Base-by-base conservation (phyloP, 306 rosid genomes). In the Cucurbita ficifolia region DNA sequence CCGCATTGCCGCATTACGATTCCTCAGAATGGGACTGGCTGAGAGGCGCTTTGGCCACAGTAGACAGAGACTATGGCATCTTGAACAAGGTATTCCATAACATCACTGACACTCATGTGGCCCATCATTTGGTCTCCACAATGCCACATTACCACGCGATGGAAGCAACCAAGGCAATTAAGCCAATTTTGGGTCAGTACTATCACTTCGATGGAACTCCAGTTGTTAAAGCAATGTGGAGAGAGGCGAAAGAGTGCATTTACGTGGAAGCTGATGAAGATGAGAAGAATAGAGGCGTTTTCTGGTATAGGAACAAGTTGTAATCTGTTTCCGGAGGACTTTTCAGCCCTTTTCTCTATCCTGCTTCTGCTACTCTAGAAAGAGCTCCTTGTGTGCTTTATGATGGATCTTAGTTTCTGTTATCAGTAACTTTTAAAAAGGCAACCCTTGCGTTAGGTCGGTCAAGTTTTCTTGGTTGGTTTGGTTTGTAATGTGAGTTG, bases 1-100 rank as follows among this genome's bases (percentile, higher is more conserved):
- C 95, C 2, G 79, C 98, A 6, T 78, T 94, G 84, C 98, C 98
- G 0, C 98, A 89, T 65, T 94, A 94, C 48, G 91, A 89, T 77
- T 79, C 92, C 5, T 83, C 91, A 0, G 98, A 94, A 79, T 94
- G 98, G 98, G 95, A 90, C 78, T 94, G 98, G 98, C 49, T 94
- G 46, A 88, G 88, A 73, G 97, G 98, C 78, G 98, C 98, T 8
- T 73, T 94, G 70, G 96, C 98, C 8, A 94, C 97, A 0, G 92
- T 89, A 5, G 98, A 90, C 78, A 82, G 98, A 63, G 97, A 91
- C 74, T 94, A 94, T 39, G 98, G 98, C 8, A 71, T 94, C 52
- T 75, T 94, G 74, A 90, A 94, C 92, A 90, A 86, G 89, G 88
- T 94, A 18, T 94, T 94, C 87, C 98, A 94, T 38, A 87, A 94